Evolutionary conservation across 768 basidiomycete species (phyloP), one percentile per base, ranked within the genome.

Genomic region (Jaapia argillacea): DNA sequence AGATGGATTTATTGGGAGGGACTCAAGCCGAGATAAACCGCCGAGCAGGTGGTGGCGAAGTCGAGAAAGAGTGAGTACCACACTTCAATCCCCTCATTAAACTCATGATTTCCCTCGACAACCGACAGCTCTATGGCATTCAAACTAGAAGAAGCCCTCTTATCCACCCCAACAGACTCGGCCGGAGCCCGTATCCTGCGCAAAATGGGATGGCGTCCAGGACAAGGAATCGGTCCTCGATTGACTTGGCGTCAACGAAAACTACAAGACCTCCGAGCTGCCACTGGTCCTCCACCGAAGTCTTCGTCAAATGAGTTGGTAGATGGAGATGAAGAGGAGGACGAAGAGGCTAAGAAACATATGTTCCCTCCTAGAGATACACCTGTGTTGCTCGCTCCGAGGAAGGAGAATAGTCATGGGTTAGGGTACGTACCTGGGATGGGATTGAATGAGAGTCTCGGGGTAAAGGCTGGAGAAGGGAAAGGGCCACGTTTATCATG

Each of bases 191-290:
- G 79, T 26, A 78, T 98, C 5, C 72, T 99, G 43, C 84, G 81
- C 65, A 93, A 90, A 64, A 92, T 97, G 84, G 94, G 96, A 0
- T 97, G 96, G 94, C 71, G 83, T 33, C 62, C 79, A 0, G 96
- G 93, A 1, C 91, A 93, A 62, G 96, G 94, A 10, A 79, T 98
- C 16, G 96, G 94, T 0, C 91, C 93, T 3, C 76, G 94, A 7
- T 69, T 98, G 24, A 79, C 88, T 4, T 73, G 83, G 49, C 72
- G 77, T 26, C 79, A 87, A 55, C 78, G 85, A 36, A 79, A 74
- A 50, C 63, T 75, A 14, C 88, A 93, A 58, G 80, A 86, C 57
- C 59, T 72, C 10, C 75, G 75, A 45, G 42, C 54, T 36, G 41
- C 51, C 57, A 4, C 58, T 56, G 5, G 59, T 64, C 10, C 16